phyloP scores from a whole-genome alignment of 129 eudicot genomes.

The Helianthus tuberosus region DNA sequence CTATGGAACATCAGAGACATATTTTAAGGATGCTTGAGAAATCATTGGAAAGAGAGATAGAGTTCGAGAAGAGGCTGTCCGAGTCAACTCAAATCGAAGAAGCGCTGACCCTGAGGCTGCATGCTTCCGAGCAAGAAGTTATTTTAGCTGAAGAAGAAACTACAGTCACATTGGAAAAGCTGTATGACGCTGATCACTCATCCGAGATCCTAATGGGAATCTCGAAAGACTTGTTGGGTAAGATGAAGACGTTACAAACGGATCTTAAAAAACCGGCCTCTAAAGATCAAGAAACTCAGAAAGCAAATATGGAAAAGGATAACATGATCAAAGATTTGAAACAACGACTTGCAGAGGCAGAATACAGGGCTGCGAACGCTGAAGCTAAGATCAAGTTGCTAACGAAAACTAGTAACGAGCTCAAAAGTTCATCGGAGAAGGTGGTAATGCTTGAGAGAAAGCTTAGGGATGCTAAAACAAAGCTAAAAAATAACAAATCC shows the following conservation, averaged over 20 bases:
- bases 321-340: slow-evolving; percentile 25
- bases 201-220: slow-evolving; percentile 64
- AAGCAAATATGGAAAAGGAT: slow-evolving; percentile 21
- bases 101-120: slow-evolving; percentile 58
- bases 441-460: slow-evolving; percentile 60
- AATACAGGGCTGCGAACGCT: slow-evolving; percentile 57
- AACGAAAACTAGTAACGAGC: slow-evolving; percentile 46
- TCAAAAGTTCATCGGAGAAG: slow-evolving; percentile 38
- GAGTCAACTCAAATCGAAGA: slow-evolving; percentile 72
- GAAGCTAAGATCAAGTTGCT: slow-evolving; percentile 56
- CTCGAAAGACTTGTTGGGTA: slow-evolving; percentile 54
- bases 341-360: slow-evolving; percentile 34
- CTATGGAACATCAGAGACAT: slow-evolving; percentile 78
- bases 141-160: slow-evolving; percentile 71
- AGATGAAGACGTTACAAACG: slow-evolving; percentile 45
- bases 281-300: slow-evolving; percentile 22
- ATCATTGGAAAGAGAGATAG: slow-evolving; percentile 82
- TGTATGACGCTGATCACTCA: slow-evolving; percentile 71
- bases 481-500: slow-evolving; percentile 37
- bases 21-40: slow-evolving; percentile 82
- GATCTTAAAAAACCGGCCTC: slow-evolving; percentile 41
- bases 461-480: slow-evolving; percentile 60
- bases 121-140: slow-evolving; percentile 54
- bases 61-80: slow-evolving; percentile 62
- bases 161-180: slow-evolving; percentile 46